Conservation (phyloP, 2,329 filamentous ascomycete species). For the Penicillium sp. region DNA sequence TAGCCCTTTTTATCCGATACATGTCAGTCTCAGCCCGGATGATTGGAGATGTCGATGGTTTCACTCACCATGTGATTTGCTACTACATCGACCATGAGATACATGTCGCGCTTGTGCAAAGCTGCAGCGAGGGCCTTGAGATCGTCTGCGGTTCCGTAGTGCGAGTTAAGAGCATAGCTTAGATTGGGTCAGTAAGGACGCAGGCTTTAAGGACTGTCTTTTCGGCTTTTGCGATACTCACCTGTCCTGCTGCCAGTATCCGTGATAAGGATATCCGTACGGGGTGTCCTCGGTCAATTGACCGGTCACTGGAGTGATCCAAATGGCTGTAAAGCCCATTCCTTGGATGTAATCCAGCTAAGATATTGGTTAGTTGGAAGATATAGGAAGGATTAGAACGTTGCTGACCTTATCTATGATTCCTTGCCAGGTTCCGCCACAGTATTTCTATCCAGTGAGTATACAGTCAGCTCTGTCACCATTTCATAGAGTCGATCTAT, state of each 20-base stretch:
- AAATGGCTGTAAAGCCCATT: constrained; percentile 51
- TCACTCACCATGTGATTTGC: constrained; percentile 21
- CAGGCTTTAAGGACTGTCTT: neutral
- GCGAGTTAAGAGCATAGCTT: constrained; percentile 53
- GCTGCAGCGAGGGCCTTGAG: constrained; percentile 56
- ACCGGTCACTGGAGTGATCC: constrained; percentile 48
- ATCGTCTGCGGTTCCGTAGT: constrained; percentile 60
- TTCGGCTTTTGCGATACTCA: constrained; percentile 13
- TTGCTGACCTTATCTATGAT: constrained; percentile 39
- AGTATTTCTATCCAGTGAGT: constrained; percentile 26
- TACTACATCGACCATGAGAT: constrained; percentile 61
- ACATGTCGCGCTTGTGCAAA: constrained; percentile 57
- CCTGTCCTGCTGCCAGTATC: constrained; percentile 53
- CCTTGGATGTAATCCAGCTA: constrained; percentile 51
- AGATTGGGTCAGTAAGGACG: neutral
- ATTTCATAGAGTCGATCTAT: neutral
- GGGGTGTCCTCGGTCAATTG: constrained; percentile 37
- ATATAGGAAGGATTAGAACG: no score
- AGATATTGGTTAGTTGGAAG: neutral
- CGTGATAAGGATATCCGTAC: constrained; percentile 48
- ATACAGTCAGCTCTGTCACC: neutral
- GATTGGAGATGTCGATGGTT: neutral
- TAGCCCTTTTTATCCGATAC: constrained; percentile 40
- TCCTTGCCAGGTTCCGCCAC: constrained; percentile 50
- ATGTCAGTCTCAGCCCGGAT: neutral